A percentile compares a stretch with the other conserved stretches of the same genome.
Conservation (phyloP, 129 eudicot genomes). For the carrot (Daucus carota) region DNA sequence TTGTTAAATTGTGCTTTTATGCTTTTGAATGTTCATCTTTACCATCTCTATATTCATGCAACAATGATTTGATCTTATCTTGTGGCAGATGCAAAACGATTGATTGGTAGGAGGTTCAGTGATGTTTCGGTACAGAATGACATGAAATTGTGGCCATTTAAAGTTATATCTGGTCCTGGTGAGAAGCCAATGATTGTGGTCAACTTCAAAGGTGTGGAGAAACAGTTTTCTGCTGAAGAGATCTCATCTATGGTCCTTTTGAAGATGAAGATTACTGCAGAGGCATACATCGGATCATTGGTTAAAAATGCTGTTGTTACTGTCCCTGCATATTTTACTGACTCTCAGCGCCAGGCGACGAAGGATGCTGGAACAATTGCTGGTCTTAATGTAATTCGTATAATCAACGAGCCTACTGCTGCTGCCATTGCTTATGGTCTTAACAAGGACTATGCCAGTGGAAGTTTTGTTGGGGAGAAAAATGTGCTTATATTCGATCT, state of each 20-base stretch:
- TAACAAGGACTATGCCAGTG: slow-evolving; percentile 26
- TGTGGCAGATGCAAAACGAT: slow-evolving; percentile 38
- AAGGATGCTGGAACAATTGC: slow-evolving; percentile 38
- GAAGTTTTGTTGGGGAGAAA: slow-evolving; percentile 21
- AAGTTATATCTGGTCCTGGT: slow-evolving; percentile 27
- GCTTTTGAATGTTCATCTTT: not conserved
- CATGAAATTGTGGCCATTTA: slow-evolving; percentile 43
- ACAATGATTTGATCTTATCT: not conserved
- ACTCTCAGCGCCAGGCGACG: slow-evolving; percentile 40
- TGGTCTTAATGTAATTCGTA: slow-evolving; percentile 33
- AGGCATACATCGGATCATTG: slow-evolving; percentile 27
- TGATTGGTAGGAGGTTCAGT: slow-evolving; percentile 36
- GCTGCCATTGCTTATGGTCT: slow-evolving; percentile 45
- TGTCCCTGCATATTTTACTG: slow-evolving; percentile 39
- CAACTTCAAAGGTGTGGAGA: slow-evolving; percentile 34
- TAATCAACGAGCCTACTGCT: slow-evolving; percentile 40
- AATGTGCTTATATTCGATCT: slow-evolving; percentile 39
- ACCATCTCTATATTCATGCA: not conserved
- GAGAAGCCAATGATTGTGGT: slow-evolving; percentile 43
- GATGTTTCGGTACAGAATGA: slow-evolving; percentile 33
- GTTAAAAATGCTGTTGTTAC: slow-evolving; percentile 38
- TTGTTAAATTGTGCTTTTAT: not conserved
- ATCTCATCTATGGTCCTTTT: slow-evolving; percentile 36
- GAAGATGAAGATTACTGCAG: slow-evolving; percentile 35
- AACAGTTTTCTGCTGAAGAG: slow-evolving; percentile 41